Evolutionary conservation across 2,329 filamentous ascomycete genomes (phyloP).

Genomic region (Fusarium staphyleae): DNA sequence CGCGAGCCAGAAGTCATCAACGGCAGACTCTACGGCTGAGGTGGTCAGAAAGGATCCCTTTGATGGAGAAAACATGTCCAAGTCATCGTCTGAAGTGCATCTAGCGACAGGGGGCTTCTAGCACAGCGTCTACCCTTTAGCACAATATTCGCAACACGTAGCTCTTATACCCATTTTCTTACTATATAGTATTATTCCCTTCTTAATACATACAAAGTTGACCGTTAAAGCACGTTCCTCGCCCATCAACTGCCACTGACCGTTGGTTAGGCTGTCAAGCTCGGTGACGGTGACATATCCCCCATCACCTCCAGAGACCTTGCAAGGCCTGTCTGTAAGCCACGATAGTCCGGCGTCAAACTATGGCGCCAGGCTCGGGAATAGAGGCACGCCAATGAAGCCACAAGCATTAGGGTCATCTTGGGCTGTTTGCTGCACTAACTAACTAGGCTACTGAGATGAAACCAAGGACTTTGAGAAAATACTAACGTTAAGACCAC

Average conservation of each 20-base stretch:
- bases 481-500: no score
- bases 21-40: conserved; percentile 20
- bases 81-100: conserved; percentile 40
- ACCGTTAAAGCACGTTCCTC: neutral
- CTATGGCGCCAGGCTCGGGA: no score
- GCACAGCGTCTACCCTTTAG: neutral
- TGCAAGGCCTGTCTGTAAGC: no score
- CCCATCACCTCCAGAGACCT: no score
- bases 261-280: no score
- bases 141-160: neutral
- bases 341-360: neutral
- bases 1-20: conserved; percentile 28
- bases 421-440: no score
- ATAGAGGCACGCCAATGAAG: no score
- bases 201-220: neutral
- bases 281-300: no score
- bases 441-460: no score
- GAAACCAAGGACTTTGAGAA: no score
- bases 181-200: neutral
- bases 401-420: no score
- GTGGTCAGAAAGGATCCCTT: conserved; percentile 18
- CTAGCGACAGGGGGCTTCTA: conserved; percentile 36
- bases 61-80: conserved; percentile 32
- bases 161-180: conserved; percentile 27
- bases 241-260: no score